Evolutionary conservation across 2,329 filamentous ascomycete species (phyloP).

Genomic region (Fusarium azukiicola): DNA sequence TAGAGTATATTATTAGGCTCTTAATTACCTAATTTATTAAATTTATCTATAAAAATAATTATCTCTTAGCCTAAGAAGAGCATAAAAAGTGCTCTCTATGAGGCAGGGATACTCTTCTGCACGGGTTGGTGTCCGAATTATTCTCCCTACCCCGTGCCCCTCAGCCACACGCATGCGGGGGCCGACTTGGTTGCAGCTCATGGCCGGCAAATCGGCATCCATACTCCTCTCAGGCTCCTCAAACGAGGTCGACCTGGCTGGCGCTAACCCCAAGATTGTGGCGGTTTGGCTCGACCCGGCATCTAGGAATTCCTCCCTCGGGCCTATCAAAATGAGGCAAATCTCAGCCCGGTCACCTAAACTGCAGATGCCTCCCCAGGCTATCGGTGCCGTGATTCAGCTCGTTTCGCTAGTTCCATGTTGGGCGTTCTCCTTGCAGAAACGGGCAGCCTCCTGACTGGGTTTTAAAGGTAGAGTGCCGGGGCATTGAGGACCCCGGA

Average conservation of each 20-base stretch:
- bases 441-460: background rate
- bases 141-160: too few species aligned
- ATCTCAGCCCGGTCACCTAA: background rate
- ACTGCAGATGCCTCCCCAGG: background rate
- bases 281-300: background rate
- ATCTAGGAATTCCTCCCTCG: background rate
- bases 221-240: background rate
- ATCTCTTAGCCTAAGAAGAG: too few species aligned
- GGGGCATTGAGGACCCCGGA: background rate
- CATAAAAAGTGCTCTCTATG: too few species aligned
- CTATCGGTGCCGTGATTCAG: constrained; percentile 9
- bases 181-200: background rate
- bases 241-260: constrained; percentile 9
- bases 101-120: too few species aligned
- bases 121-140: too few species aligned
- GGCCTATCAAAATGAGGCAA: constrained; percentile 9
- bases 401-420: background rate
- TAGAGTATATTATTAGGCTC: too few species aligned
- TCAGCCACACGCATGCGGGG: too few species aligned
- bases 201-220: constrained; percentile 1
- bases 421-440: background rate
- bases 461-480: background rate
- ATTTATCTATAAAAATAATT: too few species aligned
- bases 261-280: background rate
- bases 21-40: too few species aligned